A percentile compares a stretch with the other conserved stretches of the same genome.
Conservation (phyloP, 345 rosid genomes). For the Brassica nigra region DNA sequence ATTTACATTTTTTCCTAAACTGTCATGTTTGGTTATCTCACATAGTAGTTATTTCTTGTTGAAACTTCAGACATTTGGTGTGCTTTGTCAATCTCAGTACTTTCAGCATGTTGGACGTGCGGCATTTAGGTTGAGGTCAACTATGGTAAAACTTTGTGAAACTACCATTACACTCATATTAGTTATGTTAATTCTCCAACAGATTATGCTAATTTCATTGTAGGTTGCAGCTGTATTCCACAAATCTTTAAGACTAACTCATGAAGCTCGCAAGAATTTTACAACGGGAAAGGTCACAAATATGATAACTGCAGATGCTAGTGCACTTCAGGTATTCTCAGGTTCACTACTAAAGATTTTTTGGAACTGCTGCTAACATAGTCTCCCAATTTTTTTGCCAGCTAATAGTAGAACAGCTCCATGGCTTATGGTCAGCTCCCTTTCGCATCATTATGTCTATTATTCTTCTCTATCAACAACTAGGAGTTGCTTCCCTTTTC, state of each 20-base stretch:
- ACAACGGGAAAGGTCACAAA: slow-evolving; percentile 89
- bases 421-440: slow-evolving; percentile 93
- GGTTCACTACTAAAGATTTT: not conserved
- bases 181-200: slow-evolving; percentile 9
- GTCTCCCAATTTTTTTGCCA: slow-evolving; percentile 29
- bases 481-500: slow-evolving; percentile 84
- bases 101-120: slow-evolving; percentile 83
- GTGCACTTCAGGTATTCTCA: slow-evolving; percentile 73
- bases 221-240: slow-evolving; percentile 94
- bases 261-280: slow-evolving; percentile 82
- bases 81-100: slow-evolving; percentile 80
- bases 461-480: slow-evolving; percentile 85
- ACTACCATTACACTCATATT: slow-evolving; percentile 11
- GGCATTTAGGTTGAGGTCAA: slow-evolving; percentile 85
- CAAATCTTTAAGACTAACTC: slow-evolving; percentile 80
- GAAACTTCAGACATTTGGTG: slow-evolving; percentile 64
- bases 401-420: slow-evolving; percentile 89
- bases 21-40: not conserved
- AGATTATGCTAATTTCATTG: slow-evolving; percentile 15
- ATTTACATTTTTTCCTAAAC: not conserved
- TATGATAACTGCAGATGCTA: slow-evolving; percentile 95
- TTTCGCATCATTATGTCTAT: slow-evolving; percentile 78
- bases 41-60: not conserved
- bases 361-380: slow-evolving; percentile 19
- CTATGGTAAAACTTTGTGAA: slow-evolving; percentile 58